Conservation (phyloP, 176 grass and related monocot species). For the Oryza punctata region DNA sequence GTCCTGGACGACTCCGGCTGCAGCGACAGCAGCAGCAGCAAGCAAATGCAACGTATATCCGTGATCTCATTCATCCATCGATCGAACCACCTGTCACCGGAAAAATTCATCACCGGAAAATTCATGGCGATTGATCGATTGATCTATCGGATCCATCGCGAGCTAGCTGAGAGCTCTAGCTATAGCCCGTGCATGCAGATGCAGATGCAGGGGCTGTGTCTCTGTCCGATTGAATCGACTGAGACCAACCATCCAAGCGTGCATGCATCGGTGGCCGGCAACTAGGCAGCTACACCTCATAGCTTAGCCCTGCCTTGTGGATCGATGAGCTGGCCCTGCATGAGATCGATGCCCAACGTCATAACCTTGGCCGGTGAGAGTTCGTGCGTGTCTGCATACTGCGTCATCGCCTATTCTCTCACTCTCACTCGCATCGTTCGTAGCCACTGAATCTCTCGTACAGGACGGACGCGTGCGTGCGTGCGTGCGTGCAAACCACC, state of each 20-base stretch:
- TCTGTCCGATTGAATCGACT: background rate
- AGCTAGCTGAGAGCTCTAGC: background rate
- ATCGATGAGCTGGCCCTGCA: background rate
- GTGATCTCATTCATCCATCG: background rate
- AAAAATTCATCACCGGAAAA: background rate
- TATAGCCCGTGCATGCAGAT: no score
- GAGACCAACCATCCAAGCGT: background rate
- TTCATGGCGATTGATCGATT: background rate
- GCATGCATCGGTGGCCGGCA: background rate
- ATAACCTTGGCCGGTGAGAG: background rate
- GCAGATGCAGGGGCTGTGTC: no score
- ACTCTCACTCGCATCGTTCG: no score
- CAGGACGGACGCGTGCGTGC: background rate
- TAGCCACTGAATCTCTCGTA: no score
- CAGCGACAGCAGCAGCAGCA: background rate
- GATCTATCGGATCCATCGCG: background rate
- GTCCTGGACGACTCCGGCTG: conserved; percentile 32
- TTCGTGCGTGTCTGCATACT: background rate
- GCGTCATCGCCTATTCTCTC: background rate
- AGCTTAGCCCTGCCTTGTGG: background rate
- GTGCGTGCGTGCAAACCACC: no score
- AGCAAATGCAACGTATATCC: background rate
- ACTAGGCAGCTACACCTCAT: background rate
- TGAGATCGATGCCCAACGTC: background rate
- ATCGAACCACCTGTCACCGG: background rate